Evolutionary conservation across 495 filamentous ascomycete species (phyloP).

Genomic region (Friedmanniomyces endolithicus): DNA sequence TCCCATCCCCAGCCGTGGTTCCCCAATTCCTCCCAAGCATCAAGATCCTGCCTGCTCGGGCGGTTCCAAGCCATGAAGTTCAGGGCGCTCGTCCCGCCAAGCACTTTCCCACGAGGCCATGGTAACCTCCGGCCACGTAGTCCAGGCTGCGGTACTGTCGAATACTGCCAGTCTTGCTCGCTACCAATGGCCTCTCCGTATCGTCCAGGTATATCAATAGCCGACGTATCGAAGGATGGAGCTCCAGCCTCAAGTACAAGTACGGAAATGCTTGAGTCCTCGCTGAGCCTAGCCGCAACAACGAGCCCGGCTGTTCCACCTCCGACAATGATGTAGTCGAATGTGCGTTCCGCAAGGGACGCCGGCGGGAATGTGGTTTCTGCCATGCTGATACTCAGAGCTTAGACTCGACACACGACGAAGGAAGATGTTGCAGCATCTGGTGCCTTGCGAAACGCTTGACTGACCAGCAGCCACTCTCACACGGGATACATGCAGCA

Average conservation of each 20-base stretch:
- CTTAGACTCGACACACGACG: no score
- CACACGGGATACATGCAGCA: no score
- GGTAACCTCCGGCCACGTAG: slow-evolving; percentile 13
- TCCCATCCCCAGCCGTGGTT: slow-evolving; percentile 16
- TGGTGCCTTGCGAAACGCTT: no score
- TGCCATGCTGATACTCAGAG: no score
- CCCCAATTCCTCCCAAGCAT: slow-evolving; percentile 15
- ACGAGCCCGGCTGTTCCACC: slow-evolving; percentile 25
- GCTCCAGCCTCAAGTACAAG: slow-evolving; percentile 25
- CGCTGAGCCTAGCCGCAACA: slow-evolving; percentile 17
- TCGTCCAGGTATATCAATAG: no score
- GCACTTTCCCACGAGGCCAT: slow-evolving; percentile 19
- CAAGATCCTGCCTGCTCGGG: slow-evolving; percentile 5
- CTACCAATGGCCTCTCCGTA: slow-evolving; percentile 11
- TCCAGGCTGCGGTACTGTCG: slow-evolving; percentile 17
- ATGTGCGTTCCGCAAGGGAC: no score
- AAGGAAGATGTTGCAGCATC: no score
- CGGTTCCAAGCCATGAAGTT: slow-evolving; percentile 13
- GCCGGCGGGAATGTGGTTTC: no score
- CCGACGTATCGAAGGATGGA: no score
- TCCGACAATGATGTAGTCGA: slow-evolving; percentile 20
- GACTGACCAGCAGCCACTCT: no score
- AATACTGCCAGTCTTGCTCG: slow-evolving; percentile 25
- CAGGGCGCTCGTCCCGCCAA: slow-evolving; percentile 17
- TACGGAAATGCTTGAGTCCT: slow-evolving; percentile 10